Conservation (phyloP, 2,329 filamentous ascomycete species). For the Xylariaceae sp. region DNA sequence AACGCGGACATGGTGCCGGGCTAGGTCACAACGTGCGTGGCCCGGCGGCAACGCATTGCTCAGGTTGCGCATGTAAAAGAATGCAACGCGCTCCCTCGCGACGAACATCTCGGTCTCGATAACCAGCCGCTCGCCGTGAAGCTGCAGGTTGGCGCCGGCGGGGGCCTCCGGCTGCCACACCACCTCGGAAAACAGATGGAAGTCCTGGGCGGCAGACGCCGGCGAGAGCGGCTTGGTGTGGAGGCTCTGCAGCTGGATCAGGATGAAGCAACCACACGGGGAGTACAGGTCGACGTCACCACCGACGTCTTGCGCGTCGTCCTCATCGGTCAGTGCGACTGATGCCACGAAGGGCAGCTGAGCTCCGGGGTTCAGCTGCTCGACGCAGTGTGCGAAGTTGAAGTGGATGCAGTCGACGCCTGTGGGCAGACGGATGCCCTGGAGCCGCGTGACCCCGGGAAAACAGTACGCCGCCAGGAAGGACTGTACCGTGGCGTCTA, state of each 20-base stretch:
- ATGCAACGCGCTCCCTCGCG: too few relatives aligned
- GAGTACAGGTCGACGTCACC: constrained; percentile 8
- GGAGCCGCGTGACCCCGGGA: constrained; percentile 5
- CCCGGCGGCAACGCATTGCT: too few relatives aligned
- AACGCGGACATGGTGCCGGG: too few relatives aligned
- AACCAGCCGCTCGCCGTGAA: constrained; percentile 3
- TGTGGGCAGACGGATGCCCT: constrained; percentile 5
- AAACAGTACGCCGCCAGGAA: constrained; percentile 7
- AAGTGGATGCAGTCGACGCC: constrained; percentile 2
- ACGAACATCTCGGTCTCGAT: too few relatives aligned
- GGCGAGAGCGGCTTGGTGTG: constrained; percentile 5
- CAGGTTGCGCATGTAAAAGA: too few relatives aligned
- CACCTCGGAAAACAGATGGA: constrained; percentile 7
- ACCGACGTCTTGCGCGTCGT: too few relatives aligned
- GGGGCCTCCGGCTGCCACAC: constrained; percentile 6
- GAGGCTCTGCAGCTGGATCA: constrained; percentile 7
- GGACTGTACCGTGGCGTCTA: constrained; percentile 8
- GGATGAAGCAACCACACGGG: constrained; percentile 3
- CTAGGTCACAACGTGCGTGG: too few relatives aligned
- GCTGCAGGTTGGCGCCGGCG: constrained; percentile 1
- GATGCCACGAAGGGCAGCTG: constrained; percentile 4
- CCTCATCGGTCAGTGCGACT: not conserved
- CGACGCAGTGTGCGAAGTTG: constrained; percentile 3
- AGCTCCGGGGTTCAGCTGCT: not conserved
- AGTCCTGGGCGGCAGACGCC: constrained; percentile 5